Evolutionary conservation across 345 rosid genomes (phyloP), one percentile per base, ranked within the genome.

Genomic region (Lepidium aucheri): DNA sequence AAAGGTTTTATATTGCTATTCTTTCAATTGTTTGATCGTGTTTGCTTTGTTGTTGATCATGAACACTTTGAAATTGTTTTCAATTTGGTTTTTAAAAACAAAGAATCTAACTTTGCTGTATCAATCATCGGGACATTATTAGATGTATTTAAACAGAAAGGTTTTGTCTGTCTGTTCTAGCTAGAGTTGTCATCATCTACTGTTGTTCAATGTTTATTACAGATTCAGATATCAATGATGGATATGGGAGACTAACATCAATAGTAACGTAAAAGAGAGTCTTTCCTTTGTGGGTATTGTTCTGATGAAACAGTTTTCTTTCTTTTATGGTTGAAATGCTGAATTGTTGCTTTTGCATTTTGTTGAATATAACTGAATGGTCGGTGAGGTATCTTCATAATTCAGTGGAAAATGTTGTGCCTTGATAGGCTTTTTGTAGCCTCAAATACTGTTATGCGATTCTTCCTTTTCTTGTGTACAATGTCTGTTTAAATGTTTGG

Each of bases 1-100:
- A 81, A 85, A 77, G 99, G 99, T 93, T 43, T 12, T 22, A 12
- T 51, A 8, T 35, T 9, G 7, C 44, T 8, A 7, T 12, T 17
- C 0, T 1, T 28, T 9, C 8, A 13, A 0, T 52, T 32, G 7
- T 13, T 9, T 42, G 40, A 54, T 47, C 12, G 28, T 63, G 11
- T 18, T 10, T 11, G 12, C 33, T 55, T 7, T 18, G 10, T 20
- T 36, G 52, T 18, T 40, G n/a, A 38, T 26, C 30, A 26, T 26
- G 30, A 26, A 26, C 30, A 26, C 30, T 26, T 26, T 63, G 52
- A 38, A 36, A 17, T n/a, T 41, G 4, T 6, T 36, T 26, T 26
- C 30, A 54, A 63, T 42, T 62, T 54, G 7, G 0, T 53, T 51
- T 51, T 51, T 33, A 69, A 39, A 0, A 26, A 35, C n/a, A 6